A percentile compares a stretch with the other conserved stretches of the same genome.
These are phyloP conservation scores for Mycena albidolilacea DNA, from an alignment of 768 basidiomycete genomes.

Conservation along the genomic window DNA sequence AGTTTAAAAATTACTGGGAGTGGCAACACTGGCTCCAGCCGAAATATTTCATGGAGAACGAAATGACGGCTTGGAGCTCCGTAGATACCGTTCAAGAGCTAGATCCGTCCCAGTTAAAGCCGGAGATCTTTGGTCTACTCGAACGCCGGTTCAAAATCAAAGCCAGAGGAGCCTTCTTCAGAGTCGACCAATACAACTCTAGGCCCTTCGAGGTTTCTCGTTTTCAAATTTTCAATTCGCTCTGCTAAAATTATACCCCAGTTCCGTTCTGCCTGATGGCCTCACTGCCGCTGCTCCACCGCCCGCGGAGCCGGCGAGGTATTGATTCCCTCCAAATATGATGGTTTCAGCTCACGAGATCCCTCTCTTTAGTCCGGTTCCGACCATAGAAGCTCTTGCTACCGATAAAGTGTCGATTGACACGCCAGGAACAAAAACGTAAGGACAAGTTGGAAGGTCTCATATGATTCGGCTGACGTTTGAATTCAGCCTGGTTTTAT, in stretches of 20 bases:
- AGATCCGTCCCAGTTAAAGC: constrained; percentile 2
- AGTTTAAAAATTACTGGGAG: constrained; percentile 30
- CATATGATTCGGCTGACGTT: neutral
- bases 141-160: neutral
- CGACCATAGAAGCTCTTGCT: constrained; percentile 5
- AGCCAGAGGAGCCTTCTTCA: neutral
- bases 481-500: neutral
- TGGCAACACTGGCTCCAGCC: constrained; percentile 7
- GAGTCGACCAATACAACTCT: neutral
- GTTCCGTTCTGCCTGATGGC: neutral
- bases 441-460: neutral
- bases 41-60: constrained; percentile 23
- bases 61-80: constrained; percentile 21
- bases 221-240: too few relatives aligned
- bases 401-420: neutral
- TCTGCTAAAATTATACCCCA: too few relatives aligned
- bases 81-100: neutral
- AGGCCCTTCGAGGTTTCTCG: too few relatives aligned
- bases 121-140: constrained; percentile 1
- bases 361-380: neutral
- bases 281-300: neutral
- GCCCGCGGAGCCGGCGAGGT: neutral
- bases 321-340: neutral
- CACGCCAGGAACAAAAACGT: neutral
- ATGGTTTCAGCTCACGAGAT: neutral